Base-by-base conservation (phyloP, 2,329 filamentous ascomycete species). In the Cytospora piceae region DNA sequence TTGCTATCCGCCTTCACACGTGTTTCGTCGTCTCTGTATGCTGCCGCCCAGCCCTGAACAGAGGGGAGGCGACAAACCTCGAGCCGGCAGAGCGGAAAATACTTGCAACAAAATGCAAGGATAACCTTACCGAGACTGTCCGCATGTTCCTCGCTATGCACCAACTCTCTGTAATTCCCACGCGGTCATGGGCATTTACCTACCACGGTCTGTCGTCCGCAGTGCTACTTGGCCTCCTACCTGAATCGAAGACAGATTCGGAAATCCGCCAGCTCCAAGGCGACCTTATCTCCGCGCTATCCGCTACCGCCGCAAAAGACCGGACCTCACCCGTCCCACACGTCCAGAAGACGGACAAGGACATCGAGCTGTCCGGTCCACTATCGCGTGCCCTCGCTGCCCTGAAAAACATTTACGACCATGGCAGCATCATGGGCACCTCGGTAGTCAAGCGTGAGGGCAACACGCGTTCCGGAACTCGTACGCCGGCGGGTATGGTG, bases 131-230 rank as follows among this genome's bases (percentile, higher is more conserved):
- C 7, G 86, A 89, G 72, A 89, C 87, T 15, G 87, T 90, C 14
- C 83, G 85, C 51, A 90, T 89, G 87, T 90, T 89, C 72, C 77
- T 90, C 27, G 85, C 87, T 20, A 90, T 90, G 87, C 87, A 90
- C 73, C 87, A 88, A 68, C 77, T 90, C 34, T 89, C 86, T 2
- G 84, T 87, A 11, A 89, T 89, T 56, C 87, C 87, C 0, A 90
- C 87, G 0, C 80, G 87, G 31, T 89, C 85, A 64, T 90, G 87
- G 87, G 87, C 87, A 0, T 89, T 89, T 67, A 90, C 87, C 0
- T 89, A 89, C 65, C 86, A 90, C 70, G 86, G 87, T 1, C 80
- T 90, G 9, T 89, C 87, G 11, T 90, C 87, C 0, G 87, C 87
- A 1, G 80, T 90, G 4, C 78, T 90, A 4, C 82, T 90, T 11